A percentile compares a stretch with the other conserved stretches of the same genome.
Evolutionary conservation across 2,329 filamentous ascomycete genomes (phyloP).

Genomic region (Knoxdaviesia capensis): DNA sequence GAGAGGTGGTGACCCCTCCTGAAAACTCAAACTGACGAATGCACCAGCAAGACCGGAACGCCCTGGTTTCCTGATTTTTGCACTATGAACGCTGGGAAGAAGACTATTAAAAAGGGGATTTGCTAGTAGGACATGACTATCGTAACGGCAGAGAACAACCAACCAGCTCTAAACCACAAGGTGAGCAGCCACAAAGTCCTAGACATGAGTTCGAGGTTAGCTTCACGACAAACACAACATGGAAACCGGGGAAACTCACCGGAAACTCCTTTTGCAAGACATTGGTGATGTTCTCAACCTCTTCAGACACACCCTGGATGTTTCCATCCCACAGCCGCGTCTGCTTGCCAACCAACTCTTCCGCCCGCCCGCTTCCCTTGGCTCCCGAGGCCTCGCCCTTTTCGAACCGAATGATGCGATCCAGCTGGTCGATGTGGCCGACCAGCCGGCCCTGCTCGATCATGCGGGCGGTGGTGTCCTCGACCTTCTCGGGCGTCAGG

Average conservation of each 20-base stretch:
- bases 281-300: conserved; percentile 73
- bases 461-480: conserved; percentile 86
- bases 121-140: not conserved
- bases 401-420: conserved; percentile 74
- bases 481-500: conserved; percentile 60
- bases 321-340: conserved; percentile 78
- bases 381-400: conserved; percentile 47
- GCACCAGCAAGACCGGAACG: too few relatives aligned
- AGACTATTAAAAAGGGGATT: too few relatives aligned
- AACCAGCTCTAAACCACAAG: conserved; percentile 17
- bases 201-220: not conserved
- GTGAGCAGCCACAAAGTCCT: conserved; percentile 37
- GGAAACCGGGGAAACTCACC: conserved; percentile 14
- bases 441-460: conserved; percentile 80
- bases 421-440: conserved; percentile 87
- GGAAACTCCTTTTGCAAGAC: conserved; percentile 67
- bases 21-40: too few relatives aligned
- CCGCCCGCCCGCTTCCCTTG: conserved; percentile 45
- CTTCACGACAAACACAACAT: not conserved
- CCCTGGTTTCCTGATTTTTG: too few relatives aligned
- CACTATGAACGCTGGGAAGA: too few relatives aligned
- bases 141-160: not conserved
- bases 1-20: too few relatives aligned
- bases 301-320: conserved; percentile 69
- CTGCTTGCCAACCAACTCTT: conserved; percentile 44